phyloP scores from a whole-genome alignment of 1,284 basidiomycete genomes.

The Austroboletus novae-zelandiae region DNA sequence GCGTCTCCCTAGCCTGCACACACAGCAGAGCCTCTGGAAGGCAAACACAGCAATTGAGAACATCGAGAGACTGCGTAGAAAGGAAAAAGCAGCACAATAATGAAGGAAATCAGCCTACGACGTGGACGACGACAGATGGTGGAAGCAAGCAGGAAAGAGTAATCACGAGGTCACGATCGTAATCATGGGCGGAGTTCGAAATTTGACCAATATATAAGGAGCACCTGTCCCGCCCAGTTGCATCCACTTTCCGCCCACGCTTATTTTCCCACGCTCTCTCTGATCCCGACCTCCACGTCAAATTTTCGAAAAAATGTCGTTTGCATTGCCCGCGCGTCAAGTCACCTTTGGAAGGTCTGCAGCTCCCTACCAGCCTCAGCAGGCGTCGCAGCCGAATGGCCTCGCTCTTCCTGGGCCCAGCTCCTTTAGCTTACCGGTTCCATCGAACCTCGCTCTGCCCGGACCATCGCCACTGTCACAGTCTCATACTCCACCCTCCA shows the following conservation, averaged over 20 bases:
- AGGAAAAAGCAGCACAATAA: neutral
- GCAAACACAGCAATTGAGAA: neutral
- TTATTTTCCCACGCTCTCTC: conserved; percentile 31
- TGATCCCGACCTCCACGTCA: conserved; percentile 19
- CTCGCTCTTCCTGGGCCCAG: conserved; percentile 50
- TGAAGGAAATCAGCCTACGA: conserved; percentile 3
- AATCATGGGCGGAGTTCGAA: conserved; percentile 33
- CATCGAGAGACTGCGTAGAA: neutral
- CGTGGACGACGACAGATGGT: conserved; percentile 17
- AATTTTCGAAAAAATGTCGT: conserved; percentile 50
- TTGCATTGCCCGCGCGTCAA: conserved; percentile 71
- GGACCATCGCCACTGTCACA: conserved; percentile 37
- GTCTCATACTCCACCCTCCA: conserved; percentile 36
- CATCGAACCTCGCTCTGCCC: conserved; percentile 43
- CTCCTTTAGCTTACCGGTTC: conserved; percentile 44
- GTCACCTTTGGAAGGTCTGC: conserved; percentile 70
- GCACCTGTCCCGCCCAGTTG: conserved; percentile 6
- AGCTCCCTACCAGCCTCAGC: conserved; percentile 43
- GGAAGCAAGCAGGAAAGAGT: conserved; percentile 24
- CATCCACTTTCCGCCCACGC: conserved; percentile 25
- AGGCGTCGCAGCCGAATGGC: conserved; percentile 41
- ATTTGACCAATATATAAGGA: conserved; percentile 28
- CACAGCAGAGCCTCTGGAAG: neutral
- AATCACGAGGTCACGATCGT: conserved; percentile 10
- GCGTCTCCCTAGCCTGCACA: neutral